These are phyloP conservation scores for Exophiala calicioides DNA, from an alignment of 2,329 filamentous ascomycete species.

Conservation along the genomic window DNA sequence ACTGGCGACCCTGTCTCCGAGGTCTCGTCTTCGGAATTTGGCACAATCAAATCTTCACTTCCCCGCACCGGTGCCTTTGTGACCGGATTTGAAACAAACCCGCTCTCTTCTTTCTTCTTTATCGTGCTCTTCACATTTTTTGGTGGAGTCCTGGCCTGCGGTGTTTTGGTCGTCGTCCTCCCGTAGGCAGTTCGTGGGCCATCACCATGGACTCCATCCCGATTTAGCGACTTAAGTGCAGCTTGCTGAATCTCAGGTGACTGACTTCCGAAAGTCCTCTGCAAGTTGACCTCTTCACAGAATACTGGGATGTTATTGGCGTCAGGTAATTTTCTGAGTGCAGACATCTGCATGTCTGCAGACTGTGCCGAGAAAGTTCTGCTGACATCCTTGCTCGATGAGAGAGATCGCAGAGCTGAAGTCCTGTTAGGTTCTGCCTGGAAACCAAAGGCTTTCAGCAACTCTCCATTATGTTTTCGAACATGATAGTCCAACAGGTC, in stretches of 20 bases:
- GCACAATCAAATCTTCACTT: slow-evolving; percentile 56
- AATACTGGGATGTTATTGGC: neutral
- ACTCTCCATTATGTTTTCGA: slow-evolving; percentile 38
- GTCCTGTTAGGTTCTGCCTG: slow-evolving; percentile 12
- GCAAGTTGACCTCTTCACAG: slow-evolving; percentile 5
- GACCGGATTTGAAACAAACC: neutral
- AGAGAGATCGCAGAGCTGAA: neutral
- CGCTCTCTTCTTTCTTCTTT: neutral
- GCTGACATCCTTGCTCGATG: neutral
- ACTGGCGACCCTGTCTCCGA: slow-evolving; percentile 20
- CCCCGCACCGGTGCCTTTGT: slow-evolving; percentile 33
- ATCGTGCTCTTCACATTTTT: neutral
- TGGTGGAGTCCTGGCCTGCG: neutral
- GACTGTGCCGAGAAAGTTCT: slow-evolving; percentile 18
- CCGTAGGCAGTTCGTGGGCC: neutral
- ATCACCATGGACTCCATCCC: neutral
- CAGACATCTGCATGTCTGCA: slow-evolving; percentile 14
- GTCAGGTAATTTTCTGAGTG: slow-evolving; percentile 16
- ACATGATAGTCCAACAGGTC: slow-evolving; percentile 41
- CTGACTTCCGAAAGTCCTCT: slow-evolving; percentile 21
- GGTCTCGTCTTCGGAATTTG: slow-evolving; percentile 49
- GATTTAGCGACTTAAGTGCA: slow-evolving; percentile 22
- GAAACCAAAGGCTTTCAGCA: slow-evolving; percentile 42
- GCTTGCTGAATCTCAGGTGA: slow-evolving; percentile 15
- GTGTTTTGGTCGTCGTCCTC: neutral